Base-by-base conservation (phyloP, 2,329 filamentous ascomycete genomes). In the Geosmithia putterillii region DNA sequence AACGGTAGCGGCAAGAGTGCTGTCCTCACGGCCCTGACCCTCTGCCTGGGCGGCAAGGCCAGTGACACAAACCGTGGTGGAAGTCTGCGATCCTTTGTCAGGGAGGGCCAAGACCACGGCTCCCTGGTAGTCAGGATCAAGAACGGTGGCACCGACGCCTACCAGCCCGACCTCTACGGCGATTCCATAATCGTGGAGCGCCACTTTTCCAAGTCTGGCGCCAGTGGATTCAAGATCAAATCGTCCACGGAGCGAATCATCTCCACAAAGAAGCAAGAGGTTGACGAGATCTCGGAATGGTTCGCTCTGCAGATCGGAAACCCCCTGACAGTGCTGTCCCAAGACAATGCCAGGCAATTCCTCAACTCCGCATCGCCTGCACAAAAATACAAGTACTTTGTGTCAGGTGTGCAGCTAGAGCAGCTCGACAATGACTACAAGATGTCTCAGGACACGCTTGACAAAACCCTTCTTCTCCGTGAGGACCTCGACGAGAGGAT, bases 1-100 rank as follows among this genome's bases (percentile, higher is more conserved):
- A 98, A 98, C 57, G 92, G 92, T 25, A 96, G 90, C 57, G 92
- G 92, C 32, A 98, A 98, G 67, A 98, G 92, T 59, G 92, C 92
- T 3, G 83, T 96, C 14, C 67, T 98, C 22, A 96, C 92, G 0
- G 92, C 88, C 4, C 77, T 98, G 50, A 95, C 88, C 0, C 72
- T 98, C 28, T 96, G 92, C 55, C 71, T 98, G n/a, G 92, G 92
- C 47, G 90, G 86, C 18, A 96, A 95, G 61, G 89, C 92, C 2
- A 86, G 86, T 44, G 79, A 86, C 15, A 96, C 92, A 4, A 96
- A 96, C 55, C 83, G 92, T 49, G 92, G 88, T 35, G 84, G 86
- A 42, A 94, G 83, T 53, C 66, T 98, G 21, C 94, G 94, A 61
- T 85, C 76, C 46, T 83, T 96, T 56, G 86, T 98, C 61, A 96